Evolutionary conservation across 192 early-diverging fungal genomes (phyloP).

Genomic region (Umbelopsis ramanniana): DNA sequence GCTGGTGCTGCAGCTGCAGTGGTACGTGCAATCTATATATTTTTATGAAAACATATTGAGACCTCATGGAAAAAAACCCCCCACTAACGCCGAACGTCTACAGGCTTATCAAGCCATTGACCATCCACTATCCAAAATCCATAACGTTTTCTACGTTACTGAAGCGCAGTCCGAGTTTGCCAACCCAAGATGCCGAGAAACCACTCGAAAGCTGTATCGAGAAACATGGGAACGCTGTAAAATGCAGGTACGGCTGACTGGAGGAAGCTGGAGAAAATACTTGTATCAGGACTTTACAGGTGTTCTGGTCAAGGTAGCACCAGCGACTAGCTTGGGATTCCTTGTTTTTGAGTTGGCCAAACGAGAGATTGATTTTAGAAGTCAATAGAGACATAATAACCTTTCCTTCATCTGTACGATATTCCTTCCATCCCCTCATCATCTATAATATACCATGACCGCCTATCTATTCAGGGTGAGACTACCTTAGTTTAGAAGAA

Average conservation of each 20-base stretch:
- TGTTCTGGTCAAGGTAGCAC: conserved; percentile 54
- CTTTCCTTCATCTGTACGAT: neutral
- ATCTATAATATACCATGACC: neutral
- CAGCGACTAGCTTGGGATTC: conserved; percentile 66
- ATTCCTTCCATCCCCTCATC: neutral
- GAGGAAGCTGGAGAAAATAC: conserved; percentile 51
- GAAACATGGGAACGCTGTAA: conserved; percentile 60
- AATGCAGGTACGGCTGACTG: conserved; percentile 41
- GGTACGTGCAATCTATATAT: conserved; percentile 22
- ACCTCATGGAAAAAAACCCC: neutral
- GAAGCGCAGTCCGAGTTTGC: conserved; percentile 57
- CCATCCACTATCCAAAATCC: conserved; percentile 71
- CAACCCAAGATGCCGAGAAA: conserved; percentile 44
- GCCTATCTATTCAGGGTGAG: no score
- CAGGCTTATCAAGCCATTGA: conserved; percentile 76
- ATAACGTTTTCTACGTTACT: conserved; percentile 67
- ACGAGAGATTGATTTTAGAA: conserved; percentile 52
- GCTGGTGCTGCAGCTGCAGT: conserved; percentile 44
- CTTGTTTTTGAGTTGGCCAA: conserved; percentile 69
- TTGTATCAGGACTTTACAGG: conserved; percentile 57
- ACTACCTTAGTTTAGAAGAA: neutral
- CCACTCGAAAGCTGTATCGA: conserved; percentile 48
- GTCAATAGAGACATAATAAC: conserved; percentile 24
- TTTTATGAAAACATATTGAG: neutral
- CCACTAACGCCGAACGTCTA: neutral